A percentile compares a stretch with the other conserved stretches of the same genome.
Evolutionary conservation across 2,329 filamentous ascomycete species (phyloP).

Genomic region (Parastagonospora nodorum): DNA sequence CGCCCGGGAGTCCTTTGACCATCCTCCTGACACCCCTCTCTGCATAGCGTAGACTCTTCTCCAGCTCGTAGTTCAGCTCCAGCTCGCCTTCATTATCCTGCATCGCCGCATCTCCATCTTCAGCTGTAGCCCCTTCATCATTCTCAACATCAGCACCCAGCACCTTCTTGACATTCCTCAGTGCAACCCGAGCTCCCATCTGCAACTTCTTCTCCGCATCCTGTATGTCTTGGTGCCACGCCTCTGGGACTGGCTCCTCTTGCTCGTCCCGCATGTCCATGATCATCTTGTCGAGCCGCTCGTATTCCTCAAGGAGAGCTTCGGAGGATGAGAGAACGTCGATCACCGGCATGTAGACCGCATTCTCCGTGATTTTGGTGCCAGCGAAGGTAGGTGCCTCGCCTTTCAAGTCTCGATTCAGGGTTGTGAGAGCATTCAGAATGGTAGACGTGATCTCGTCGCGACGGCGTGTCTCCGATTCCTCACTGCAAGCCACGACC

Average conservation of each 20-base stretch:
- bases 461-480: constrained; percentile 16
- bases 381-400: constrained; percentile 10
- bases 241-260: constrained; percentile 15
- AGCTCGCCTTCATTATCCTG: constrained; percentile 4
- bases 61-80: constrained; percentile 27
- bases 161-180: constrained; percentile 35
- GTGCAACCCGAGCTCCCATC: constrained; percentile 34
- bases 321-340: constrained; percentile 21
- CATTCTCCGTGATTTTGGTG: constrained; percentile 20
- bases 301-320: constrained; percentile 29
- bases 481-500: constrained; percentile 17
- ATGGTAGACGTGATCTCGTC: constrained; percentile 28
- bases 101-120: background rate
- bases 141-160: constrained; percentile 20
- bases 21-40: constrained; percentile 42
- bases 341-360: constrained; percentile 13
- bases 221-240: constrained; percentile 32
- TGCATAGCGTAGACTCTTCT: constrained; percentile 29
- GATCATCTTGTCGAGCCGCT: constrained; percentile 27
- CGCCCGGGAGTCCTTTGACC: constrained; percentile 33
- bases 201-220: constrained; percentile 26
- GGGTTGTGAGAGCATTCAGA: constrained; percentile 19
- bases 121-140: background rate
- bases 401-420: constrained; percentile 8
- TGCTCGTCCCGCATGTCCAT: constrained; percentile 19